Evolutionary conservation across 305 asterid species (phyloP).

Genomic region (Petunia hybrid): DNA sequence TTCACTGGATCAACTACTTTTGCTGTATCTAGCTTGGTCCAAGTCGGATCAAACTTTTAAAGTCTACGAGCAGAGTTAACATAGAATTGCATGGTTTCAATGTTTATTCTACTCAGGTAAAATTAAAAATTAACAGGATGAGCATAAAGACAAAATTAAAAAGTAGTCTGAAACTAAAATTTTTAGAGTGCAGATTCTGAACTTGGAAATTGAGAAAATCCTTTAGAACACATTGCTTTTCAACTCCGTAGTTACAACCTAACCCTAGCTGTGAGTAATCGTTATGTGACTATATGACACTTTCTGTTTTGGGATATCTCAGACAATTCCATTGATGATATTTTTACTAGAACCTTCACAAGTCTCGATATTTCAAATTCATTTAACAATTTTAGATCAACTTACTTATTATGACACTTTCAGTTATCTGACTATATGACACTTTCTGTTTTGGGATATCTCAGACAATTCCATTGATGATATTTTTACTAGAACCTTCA

Average conservation of each 20-base stretch:
- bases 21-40: neutral
- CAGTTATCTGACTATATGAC: neutral
- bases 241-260: neutral
- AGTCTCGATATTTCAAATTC: neutral
- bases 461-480: neutral
- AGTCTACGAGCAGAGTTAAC: neutral
- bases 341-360: neutral
- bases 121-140: neutral
- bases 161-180: neutral
- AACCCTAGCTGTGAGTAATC: neutral
- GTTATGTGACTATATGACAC: neutral
- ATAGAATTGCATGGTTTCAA: neutral
- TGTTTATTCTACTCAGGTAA: neutral
- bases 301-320: constrained; percentile 1
- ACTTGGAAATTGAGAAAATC: neutral
- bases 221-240: neutral
- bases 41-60: neutral
- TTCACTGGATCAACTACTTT: neutral
- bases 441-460: neutral
- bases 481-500: neutral
- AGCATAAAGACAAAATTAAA: neutral
- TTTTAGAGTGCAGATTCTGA: neutral
- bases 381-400: neutral
- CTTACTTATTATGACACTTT: neutral
- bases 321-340: neutral